A percentile compares a stretch with the other conserved stretches of the same genome.
These are phyloP conservation scores for Haemoproteus tartakovskyi DNA, from an alignment of 169 alveolate species.

Conservation along the genomic window DNA sequence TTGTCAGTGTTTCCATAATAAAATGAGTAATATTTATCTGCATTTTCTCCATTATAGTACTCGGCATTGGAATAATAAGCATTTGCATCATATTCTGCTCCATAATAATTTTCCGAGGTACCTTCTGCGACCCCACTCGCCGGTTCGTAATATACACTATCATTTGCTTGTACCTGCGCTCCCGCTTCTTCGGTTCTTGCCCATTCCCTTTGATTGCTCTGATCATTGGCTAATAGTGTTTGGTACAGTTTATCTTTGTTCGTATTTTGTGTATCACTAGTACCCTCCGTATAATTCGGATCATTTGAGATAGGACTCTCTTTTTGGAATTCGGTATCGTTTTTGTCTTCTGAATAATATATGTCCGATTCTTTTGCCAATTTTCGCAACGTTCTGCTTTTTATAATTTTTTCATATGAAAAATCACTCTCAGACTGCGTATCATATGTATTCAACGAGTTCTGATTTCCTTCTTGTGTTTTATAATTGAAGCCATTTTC, in stretches of 20 bases:
- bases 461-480: too few species aligned
- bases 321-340: background rate
- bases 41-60: too few species aligned
- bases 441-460: background rate
- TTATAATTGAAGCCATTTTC: conserved; percentile 4
- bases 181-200: background rate
- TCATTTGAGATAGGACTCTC: background rate
- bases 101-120: background rate
- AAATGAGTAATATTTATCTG: too few species aligned
- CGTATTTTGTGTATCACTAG: background rate
- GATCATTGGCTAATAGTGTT: background rate
- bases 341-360: conserved; percentile 1
- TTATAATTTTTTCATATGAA: background rate
- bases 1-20: background rate
- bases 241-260: background rate
- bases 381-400: background rate
- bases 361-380: background rate
- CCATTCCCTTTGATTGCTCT: background rate
- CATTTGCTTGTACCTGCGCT: background rate
- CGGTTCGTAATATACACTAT: background rate
- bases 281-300: background rate
- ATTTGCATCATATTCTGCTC: too few species aligned
- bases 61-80: too few species aligned
- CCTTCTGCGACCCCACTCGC: background rate
- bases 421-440: background rate